phyloP scores from a whole-genome alignment of 768 basidiomycete genomes.

The Boletus vinaceobasis region DNA sequence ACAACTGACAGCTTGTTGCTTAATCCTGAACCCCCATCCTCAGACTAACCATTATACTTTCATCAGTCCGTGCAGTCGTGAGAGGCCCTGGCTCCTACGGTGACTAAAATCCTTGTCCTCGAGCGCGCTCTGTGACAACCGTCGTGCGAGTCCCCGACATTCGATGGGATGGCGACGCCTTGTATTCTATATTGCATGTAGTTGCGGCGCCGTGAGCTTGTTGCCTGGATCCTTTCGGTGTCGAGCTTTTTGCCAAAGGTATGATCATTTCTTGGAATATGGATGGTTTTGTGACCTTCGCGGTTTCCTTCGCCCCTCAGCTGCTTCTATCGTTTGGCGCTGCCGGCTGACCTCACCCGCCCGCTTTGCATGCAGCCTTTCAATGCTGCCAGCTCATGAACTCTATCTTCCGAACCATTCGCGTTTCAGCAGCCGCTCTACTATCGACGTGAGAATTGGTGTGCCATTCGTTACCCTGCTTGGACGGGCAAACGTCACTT shows the following conservation, averaged over 20 bases:
- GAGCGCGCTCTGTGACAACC: background rate
- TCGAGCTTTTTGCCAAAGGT: background rate
- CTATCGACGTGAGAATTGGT: slow-evolving; percentile 1
- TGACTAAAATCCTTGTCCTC: background rate
- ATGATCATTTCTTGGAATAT: background rate
- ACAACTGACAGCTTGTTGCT: background rate
- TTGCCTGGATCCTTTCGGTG: slow-evolving; percentile 1
- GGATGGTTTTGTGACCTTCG: background rate
- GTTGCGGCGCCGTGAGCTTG: background rate
- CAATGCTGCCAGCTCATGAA: background rate
- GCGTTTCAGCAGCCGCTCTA: slow-evolving; percentile 14
- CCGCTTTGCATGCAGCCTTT: too few species aligned
- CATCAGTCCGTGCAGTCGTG: background rate
- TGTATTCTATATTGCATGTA: slow-evolving; percentile 13
- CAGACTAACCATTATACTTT: background rate
- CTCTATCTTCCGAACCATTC: background rate
- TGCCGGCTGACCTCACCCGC: background rate
- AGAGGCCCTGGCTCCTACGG: background rate
- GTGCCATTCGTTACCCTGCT: background rate
- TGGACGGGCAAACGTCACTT: background rate
- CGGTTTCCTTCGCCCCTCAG: background rate
- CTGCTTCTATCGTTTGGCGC: background rate
- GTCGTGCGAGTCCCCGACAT: background rate
- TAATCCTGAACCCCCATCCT: slow-evolving; percentile 12
- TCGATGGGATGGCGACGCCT: slow-evolving; percentile 14